Base-by-base conservation (phyloP, 2,329 filamentous ascomycete species). In the Hortaea sp. region DNA sequence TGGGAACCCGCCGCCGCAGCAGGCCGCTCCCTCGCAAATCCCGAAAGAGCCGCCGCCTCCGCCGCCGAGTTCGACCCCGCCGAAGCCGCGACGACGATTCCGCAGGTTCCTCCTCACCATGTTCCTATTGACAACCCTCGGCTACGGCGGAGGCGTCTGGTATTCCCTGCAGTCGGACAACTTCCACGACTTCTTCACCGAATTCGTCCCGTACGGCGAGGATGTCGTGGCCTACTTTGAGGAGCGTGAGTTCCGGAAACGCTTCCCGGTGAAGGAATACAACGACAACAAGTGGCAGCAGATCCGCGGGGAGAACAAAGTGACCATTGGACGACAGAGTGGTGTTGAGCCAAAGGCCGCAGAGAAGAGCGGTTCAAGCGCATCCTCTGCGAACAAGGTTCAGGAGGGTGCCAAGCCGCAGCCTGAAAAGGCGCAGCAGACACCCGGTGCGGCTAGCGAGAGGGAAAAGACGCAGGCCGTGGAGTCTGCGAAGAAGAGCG, bases 131-230 rank as follows among this genome's bases (percentile, higher is more conserved):
- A 81, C 85, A 28, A 79, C 80, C 5, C 68, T 94, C 39, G 82
- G 84, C 35, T 98, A 95, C 60, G 85, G 78, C 46, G 88, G 88
- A 54, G 88, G 90, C 56, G 82, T 95, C 46, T 95, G 85, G 75
- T 92, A 94, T 68, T 90, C 92, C 46, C 81, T 94, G 54, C 77
- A 92, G 67, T 94, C 84, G 63, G 92, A 98, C 73, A 95, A 88
- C 70, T 98, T 97, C 77, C 90, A 98, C 70, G 92, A 98, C 68
- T 92, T 95, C 74, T 98, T 98, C 71, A 97, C 89, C 59, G 89
- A 95, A 70, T 98, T 90, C 66, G 71, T 98, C 12, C 92, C 92
- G 20, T 95, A 85, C 57, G 92, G 89, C 60, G 92, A 98, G 70
- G 87, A 95, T 64, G 85, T 85, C 12, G 90, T 98, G 40, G 79